phyloP scores from a whole-genome alignment of 192 early-diverging fungal species.

The Backusella australiensis region DNA sequence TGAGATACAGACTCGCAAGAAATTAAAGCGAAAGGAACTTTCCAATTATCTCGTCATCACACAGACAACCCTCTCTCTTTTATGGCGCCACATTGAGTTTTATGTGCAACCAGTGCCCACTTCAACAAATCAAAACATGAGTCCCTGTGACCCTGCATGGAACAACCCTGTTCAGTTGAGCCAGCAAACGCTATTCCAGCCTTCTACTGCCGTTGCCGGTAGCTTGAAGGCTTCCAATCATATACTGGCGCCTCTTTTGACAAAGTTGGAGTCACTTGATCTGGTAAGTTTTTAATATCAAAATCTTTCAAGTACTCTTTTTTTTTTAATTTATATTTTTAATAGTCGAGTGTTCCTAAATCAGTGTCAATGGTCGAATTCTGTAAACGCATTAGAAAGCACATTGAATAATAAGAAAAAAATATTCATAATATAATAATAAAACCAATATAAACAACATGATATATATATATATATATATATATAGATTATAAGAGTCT shows the following conservation, averaged over 20 bases:
- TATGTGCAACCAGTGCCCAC: neutral
- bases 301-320: neutral
- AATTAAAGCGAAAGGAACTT: constrained; percentile 2
- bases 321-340: neutral
- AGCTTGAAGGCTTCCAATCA: neutral
- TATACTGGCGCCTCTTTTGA: neutral
- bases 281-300: neutral
- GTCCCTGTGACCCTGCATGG: neutral
- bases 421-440: neutral
- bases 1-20: neutral
- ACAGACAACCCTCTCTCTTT: neutral
- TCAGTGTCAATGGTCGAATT: neutral
- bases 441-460: neutral
- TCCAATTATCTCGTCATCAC: neutral
- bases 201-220: neutral
- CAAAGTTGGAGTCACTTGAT: neutral
- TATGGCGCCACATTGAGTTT: constrained; percentile 6
- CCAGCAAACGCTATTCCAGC: neutral
- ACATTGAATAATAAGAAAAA: neutral
- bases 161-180: neutral
- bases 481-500: neutral
- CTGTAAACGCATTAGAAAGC: neutral
- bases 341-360: neutral
- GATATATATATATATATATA: too few species aligned
- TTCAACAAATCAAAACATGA: neutral